These are phyloP conservation scores for Pseudophaeomoniella oleicola DNA, from an alignment of 2,329 filamentous ascomycete species.

Conservation along the genomic window DNA sequence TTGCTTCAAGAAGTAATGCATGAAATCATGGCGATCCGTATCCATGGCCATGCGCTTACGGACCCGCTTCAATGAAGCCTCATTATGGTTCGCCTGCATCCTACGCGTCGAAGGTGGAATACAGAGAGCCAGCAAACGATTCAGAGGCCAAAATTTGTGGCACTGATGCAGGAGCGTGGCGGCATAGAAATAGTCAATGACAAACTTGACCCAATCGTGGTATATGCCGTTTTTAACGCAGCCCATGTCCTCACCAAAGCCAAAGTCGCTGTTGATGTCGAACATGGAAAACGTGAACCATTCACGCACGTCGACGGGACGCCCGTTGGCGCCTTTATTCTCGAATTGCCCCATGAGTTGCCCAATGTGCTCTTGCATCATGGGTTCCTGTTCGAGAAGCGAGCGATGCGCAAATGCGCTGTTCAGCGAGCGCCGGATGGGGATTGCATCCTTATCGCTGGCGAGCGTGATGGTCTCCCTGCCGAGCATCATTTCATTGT, in stretches of 20 bases:
- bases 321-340: background rate
- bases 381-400: slow-evolving; percentile 3
- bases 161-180: slow-evolving; percentile 2
- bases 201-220: slow-evolving; percentile 1
- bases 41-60: background rate
- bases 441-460: background rate
- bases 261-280: background rate
- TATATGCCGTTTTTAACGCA: background rate
- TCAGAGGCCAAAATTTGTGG: slow-evolving; percentile 2
- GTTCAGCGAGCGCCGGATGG: slow-evolving; percentile 2
- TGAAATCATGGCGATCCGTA: background rate
- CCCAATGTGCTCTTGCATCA: slow-evolving; percentile 1
- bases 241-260: background rate
- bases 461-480: background rate
- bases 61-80: background rate
- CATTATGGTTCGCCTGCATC: slow-evolving; percentile 1
- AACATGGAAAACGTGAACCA: background rate
- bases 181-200: slow-evolving; percentile 3
- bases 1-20: background rate
- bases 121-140: slow-evolving; percentile 2
- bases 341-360: background rate
- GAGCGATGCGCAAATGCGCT: slow-evolving; percentile 1
- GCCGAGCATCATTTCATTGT: background rate
- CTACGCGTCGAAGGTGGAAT: slow-evolving; percentile 2
- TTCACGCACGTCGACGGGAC: background rate